Evolutionary conservation across 768 basidiomycete genomes (phyloP).

Genomic region (Amanita subjunquillea): DNA sequence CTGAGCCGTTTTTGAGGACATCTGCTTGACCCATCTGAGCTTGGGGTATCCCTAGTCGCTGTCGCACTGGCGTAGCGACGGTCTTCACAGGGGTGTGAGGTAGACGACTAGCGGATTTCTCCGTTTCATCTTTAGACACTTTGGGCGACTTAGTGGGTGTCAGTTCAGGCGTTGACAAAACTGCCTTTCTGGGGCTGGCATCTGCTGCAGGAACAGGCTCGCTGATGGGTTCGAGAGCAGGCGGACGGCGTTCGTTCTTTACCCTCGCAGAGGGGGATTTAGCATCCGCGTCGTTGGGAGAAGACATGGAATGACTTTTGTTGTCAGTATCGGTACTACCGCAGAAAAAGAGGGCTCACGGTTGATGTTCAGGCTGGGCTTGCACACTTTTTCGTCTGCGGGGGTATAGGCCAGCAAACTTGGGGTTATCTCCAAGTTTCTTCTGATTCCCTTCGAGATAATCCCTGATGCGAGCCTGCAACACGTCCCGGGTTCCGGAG

Average conservation of each 20-base stretch:
- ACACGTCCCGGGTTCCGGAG: slow-evolving; percentile 52
- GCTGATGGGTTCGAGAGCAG: slow-evolving; percentile 27
- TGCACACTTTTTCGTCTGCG: slow-evolving; percentile 34
- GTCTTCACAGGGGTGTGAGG: slow-evolving; percentile 30
- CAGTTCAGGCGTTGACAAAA: slow-evolving; percentile 24
- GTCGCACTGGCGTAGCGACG: slow-evolving; percentile 19
- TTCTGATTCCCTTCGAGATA: slow-evolving; percentile 48
- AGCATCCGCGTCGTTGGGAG: slow-evolving; percentile 10
- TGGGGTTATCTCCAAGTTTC: slow-evolving; percentile 44
- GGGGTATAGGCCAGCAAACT: slow-evolving; percentile 45
- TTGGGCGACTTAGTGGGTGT: slow-evolving; percentile 15
- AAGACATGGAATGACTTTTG: not conserved
- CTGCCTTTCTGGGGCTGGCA: slow-evolving; percentile 14
- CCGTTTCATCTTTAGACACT: slow-evolving; percentile 7
- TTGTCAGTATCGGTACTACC: slow-evolving; percentile 8
- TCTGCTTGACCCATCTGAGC: slow-evolving; percentile 23
- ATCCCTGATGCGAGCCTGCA: slow-evolving; percentile 50
- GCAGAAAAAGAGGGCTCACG: slow-evolving; percentile 3
- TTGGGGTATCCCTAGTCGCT: slow-evolving; percentile 21
- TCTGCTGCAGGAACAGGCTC: slow-evolving; percentile 44
- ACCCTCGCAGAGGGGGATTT: slow-evolving; percentile 16
- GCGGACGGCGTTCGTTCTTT: slow-evolving; percentile 5
- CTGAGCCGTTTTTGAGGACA: slow-evolving; percentile 22
- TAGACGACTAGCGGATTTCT: slow-evolving; percentile 27
- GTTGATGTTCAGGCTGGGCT: slow-evolving; percentile 15